Conservation (phyloP, 1,284 basidiomycete species). For the Papiliotrema fonsecae region DNA sequence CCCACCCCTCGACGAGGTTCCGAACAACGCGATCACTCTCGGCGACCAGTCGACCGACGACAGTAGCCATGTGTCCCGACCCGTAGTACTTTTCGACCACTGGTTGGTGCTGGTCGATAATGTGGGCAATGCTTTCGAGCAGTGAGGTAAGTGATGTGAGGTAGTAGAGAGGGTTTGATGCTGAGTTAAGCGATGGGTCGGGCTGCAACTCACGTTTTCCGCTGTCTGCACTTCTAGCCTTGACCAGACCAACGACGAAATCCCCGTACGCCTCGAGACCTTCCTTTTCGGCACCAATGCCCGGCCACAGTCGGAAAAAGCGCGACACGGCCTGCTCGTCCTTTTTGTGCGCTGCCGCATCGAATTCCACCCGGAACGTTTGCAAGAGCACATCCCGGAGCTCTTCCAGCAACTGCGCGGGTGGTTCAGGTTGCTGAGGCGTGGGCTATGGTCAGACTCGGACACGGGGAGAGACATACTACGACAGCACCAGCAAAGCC, state of each 20-base stretch:
- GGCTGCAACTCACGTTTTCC: conserved; percentile 63
- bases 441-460: conserved; percentile 62
- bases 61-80: conserved; percentile 71
- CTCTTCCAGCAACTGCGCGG: conserved; percentile 70
- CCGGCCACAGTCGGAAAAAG: conserved; percentile 95
- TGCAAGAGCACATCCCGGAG: conserved; percentile 70
- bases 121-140: conserved; percentile 91
- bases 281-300: conserved; percentile 73
- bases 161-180: conserved; percentile 83
- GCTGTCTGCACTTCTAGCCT: conserved; percentile 65
- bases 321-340: conserved; percentile 85
- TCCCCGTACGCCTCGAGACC: conserved; percentile 90
- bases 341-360: conserved; percentile 64
- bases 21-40: conserved; percentile 83
- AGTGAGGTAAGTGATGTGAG: conserved; percentile 77
- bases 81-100: conserved; percentile 98
- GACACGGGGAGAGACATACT: conserved; percentile 51
- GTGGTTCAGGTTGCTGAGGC: conserved; percentile 76
- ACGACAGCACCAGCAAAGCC: conserved; percentile 83
- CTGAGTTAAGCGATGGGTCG: conserved; percentile 49
- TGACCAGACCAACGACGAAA: conserved; percentile 87
- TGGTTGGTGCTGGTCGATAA: conserved; percentile 94
- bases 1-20: conserved; percentile 76
- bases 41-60: conserved; percentile 69
- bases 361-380: conserved; percentile 74